Percentiles rank a stretch among this genome's conserved stretches.
Evolutionary conservation across 257 asterid species (phyloP).

Genomic region (Prunella vulgaris): DNA sequence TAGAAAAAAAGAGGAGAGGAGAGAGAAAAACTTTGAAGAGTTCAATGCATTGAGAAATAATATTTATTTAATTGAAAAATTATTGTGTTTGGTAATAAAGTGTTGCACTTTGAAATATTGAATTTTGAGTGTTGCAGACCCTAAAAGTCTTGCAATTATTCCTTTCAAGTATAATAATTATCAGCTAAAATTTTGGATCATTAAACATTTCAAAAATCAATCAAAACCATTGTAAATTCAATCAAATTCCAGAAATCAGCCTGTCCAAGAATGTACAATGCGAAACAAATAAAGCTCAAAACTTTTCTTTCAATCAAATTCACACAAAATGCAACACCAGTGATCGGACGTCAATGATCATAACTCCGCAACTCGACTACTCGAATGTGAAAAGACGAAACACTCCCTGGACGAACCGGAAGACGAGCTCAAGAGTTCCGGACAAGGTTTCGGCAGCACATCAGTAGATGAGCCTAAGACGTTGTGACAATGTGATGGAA

Average conservation of each 20-base stretch:
- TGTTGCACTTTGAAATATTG: too few species aligned
- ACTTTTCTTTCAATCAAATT: conserved; percentile 75
- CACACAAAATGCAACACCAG: conserved; percentile 43
- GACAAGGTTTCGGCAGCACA: conserved; percentile 63
- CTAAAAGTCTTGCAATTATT: too few species aligned
- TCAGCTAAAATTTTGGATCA: background rate
- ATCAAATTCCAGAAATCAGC: conserved; percentile 29
- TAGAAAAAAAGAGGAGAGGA: too few species aligned
- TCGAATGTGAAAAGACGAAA: conserved; percentile 24
- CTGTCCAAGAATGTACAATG: conserved; percentile 62
- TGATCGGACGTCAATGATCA: conserved; percentile 32
- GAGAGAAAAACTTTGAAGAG: too few species aligned
- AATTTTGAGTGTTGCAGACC: too few species aligned
- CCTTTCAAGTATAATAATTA: too few species aligned
- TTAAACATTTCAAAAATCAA: background rate
- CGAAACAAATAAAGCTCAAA: conserved; percentile 34
- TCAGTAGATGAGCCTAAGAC: conserved; percentile 47
- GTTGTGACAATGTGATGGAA: too few species aligned
- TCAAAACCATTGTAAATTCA: conserved; percentile 18
- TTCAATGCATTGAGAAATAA: too few species aligned
- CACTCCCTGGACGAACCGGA: conserved; percentile 23
- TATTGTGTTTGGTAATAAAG: too few species aligned
- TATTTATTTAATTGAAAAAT: too few species aligned
- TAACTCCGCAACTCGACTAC: conserved; percentile 33
- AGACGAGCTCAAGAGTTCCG: conserved; percentile 39